phyloP scores from a whole-genome alignment of 1,284 basidiomycete genomes.

The Ceratobasidium sp. region DNA sequence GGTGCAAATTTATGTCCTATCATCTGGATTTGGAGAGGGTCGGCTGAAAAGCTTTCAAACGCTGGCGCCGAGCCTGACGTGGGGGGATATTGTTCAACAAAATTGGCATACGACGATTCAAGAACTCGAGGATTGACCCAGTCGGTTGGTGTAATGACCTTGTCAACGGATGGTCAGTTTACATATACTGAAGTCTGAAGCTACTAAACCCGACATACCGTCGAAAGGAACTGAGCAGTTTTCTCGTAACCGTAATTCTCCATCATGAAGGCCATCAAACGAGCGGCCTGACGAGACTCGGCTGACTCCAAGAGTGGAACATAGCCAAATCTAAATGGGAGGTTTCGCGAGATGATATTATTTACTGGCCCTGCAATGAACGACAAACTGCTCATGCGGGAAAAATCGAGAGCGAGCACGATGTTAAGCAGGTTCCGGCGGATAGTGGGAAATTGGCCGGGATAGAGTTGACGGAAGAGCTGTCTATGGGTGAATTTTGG shows the following conservation, averaged over 20 bases:
- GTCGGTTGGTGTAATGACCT: conserved; percentile 31
- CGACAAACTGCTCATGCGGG: conserved; percentile 69
- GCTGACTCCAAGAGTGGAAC: conserved; percentile 77
- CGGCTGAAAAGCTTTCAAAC: conserved; percentile 17
- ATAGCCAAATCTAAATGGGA: conserved; percentile 86
- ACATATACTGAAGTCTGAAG: neutral
- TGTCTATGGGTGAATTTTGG: conserved; percentile 54
- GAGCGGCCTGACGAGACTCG: conserved; percentile 77
- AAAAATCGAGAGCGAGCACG: conserved; percentile 82
- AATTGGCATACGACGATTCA: conserved; percentile 24
- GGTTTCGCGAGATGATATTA: conserved; percentile 75
- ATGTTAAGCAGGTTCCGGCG: conserved; percentile 85
- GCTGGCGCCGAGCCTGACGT: conserved; percentile 24
- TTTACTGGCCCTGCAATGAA: conserved; percentile 74
- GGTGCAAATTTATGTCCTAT: conserved; percentile 34
- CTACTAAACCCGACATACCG: conserved; percentile 59
- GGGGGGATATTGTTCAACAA: conserved; percentile 27
- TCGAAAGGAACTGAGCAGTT: conserved; percentile 72
- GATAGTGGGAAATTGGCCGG: conserved; percentile 80
- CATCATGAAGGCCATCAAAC: conserved; percentile 76
- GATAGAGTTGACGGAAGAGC: conserved; percentile 78
- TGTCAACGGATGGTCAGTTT: conserved; percentile 11
- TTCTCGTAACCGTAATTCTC: conserved; percentile 72
- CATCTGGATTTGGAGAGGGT: conserved; percentile 39
- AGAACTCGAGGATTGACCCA: conserved; percentile 41